Percentiles rank a stretch among this genome's conserved stretches.
phyloP scores from a whole-genome alignment of 495 filamentous ascomycete genomes.

The Penicillium tannophilum region DNA sequence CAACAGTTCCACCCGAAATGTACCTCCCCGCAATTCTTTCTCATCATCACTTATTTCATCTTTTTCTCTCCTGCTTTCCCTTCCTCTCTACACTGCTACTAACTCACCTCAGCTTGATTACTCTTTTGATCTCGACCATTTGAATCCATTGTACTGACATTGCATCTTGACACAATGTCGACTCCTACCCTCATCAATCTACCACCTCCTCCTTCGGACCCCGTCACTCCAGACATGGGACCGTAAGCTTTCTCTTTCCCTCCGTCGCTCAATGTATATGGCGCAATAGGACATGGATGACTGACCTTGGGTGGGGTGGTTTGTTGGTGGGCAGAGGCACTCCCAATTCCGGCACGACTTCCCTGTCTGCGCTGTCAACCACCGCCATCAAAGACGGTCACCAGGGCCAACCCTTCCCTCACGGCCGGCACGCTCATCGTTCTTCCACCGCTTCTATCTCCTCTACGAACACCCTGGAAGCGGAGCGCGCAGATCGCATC shows the following conservation, averaged over 20 bases:
- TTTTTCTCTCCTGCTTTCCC: background rate
- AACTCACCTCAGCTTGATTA: background rate
- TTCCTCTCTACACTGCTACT: background rate
- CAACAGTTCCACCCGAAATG: conserved; percentile 3
- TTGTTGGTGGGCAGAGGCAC: conserved; percentile 63
- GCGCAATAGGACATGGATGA: conserved; percentile 3
- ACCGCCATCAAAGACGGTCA: conserved; percentile 95
- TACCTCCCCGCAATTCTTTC: conserved; percentile 20
- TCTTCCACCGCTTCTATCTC: conserved; percentile 52
- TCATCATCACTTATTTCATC: conserved; percentile 1
- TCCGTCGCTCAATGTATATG: conserved; percentile 3
- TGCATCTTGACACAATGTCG: conserved; percentile 30
- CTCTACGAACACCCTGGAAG: conserved; percentile 73
- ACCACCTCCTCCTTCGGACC: conserved; percentile 79
- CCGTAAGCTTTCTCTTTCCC: conserved; percentile 62
- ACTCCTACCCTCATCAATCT: conserved; percentile 79
- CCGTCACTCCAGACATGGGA: conserved; percentile 83
- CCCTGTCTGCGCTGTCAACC: conserved; percentile 82
- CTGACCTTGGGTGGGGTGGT: conserved; percentile 16
- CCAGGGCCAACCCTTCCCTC: conserved; percentile 64
- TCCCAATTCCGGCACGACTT: conserved; percentile 85
- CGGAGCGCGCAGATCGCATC: conserved; percentile 91
- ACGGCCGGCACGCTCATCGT: conserved; percentile 57
- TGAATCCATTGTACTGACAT: conserved; percentile 8
- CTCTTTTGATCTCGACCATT: conserved; percentile 5